Evolutionary conservation across 208 protist genomes (phyloP).

Genomic region (Leishmania lainsoni): DNA sequence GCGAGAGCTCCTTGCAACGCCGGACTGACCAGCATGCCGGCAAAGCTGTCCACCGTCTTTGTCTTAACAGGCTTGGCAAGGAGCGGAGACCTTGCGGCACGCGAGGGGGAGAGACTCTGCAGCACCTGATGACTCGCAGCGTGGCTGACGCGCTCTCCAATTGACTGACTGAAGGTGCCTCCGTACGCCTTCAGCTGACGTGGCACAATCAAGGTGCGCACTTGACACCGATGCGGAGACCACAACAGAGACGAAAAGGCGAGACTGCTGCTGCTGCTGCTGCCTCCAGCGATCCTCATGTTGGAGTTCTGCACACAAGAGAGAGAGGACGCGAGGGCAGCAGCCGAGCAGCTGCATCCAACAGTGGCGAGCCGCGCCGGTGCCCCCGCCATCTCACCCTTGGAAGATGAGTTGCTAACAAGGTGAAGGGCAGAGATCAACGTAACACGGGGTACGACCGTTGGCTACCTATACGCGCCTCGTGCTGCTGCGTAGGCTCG

Average conservation of each 20-base stretch:
- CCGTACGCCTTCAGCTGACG: slow-evolving; percentile 83
- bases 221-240: slow-evolving; percentile 18
- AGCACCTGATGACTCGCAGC: slow-evolving; percentile 58
- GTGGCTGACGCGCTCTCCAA: slow-evolving; percentile 71
- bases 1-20: slow-evolving; percentile 48
- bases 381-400: neutral
- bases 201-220: slow-evolving; percentile 65
- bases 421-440: neutral
- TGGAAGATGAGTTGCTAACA: neutral
- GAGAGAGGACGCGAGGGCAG: neutral
- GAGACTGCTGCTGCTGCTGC: slow-evolving; percentile 1
- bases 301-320: neutral
- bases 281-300: neutral
- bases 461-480: neutral
- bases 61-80: slow-evolving; percentile 69
- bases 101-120: slow-evolving; percentile 67
- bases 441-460: neutral
- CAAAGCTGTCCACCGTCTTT: slow-evolving; percentile 61
- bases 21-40: slow-evolving; percentile 56
- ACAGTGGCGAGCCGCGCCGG: neutral
- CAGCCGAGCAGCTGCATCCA: slow-evolving; percentile 3
- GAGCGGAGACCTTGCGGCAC: slow-evolving; percentile 48
- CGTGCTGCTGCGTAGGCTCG: neutral
- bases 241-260: neutral
- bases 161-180: slow-evolving; percentile 68